Percentiles rank a stretch among this genome's conserved stretches.
These are phyloP conservation scores for Chlamydomonas applanata DNA, from an alignment of 139 green algal species.

Conservation along the genomic window DNA sequence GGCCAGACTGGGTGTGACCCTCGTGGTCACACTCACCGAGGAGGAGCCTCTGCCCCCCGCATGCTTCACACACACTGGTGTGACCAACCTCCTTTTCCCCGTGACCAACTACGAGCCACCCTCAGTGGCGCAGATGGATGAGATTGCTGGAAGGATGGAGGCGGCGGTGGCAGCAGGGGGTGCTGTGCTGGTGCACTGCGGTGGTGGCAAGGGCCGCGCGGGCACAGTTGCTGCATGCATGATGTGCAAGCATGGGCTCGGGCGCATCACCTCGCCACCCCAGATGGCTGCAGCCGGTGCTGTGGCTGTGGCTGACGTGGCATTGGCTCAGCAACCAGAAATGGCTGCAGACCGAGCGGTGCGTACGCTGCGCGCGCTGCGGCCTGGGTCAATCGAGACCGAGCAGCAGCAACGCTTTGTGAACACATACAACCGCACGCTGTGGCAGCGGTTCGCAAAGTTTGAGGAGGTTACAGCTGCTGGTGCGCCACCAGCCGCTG, in stretches of 20 bases:
- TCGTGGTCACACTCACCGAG: slow-evolving; percentile 39
- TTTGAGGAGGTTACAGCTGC: background rate
- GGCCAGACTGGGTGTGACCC: slow-evolving; percentile 13
- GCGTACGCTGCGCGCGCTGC: slow-evolving; percentile 19
- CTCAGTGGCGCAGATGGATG: slow-evolving; percentile 35
- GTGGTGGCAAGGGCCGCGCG: slow-evolving; percentile 40
- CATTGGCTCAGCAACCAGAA: background rate
- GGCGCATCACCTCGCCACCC: background rate
- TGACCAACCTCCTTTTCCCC: slow-evolving; percentile 36
- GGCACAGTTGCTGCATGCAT: slow-evolving; percentile 40
- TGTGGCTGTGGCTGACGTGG: background rate
- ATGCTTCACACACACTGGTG: slow-evolving; percentile 21
- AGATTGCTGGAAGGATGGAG: slow-evolving; percentile 15
- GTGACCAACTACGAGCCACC: slow-evolving; percentile 43
- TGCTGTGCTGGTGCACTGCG: slow-evolving; percentile 40
- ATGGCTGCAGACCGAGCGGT: slow-evolving; percentile 31
- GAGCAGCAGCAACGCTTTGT: slow-evolving; percentile 45
- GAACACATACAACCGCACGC: slow-evolving; percentile 16
- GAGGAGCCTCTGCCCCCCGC: slow-evolving; percentile 32
- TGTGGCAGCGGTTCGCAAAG: slow-evolving; percentile 23
- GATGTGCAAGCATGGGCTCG: slow-evolving; percentile 26
- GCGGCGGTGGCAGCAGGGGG: background rate
- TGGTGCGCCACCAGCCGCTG: background rate
- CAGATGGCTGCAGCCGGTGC: background rate
- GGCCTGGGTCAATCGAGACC: slow-evolving; percentile 45